Conservation (phyloP, 2,329 filamentous ascomycete species). For the Lachnellula suecica region DNA sequence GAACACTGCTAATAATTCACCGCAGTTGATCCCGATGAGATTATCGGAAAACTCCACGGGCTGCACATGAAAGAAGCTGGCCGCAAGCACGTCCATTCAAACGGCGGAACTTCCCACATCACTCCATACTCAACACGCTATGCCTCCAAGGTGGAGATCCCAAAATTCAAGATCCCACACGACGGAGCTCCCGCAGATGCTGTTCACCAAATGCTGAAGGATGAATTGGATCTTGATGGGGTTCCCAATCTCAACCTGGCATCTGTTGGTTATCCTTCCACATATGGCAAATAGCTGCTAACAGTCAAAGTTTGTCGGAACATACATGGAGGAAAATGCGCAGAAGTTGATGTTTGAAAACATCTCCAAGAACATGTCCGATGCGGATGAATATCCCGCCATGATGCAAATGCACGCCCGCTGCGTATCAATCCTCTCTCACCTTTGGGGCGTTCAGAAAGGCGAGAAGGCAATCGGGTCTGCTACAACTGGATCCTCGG, state of each 20-base stretch:
- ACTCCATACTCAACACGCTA: conserved; percentile 60
- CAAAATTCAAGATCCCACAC: conserved; percentile 58
- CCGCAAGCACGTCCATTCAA: conserved; percentile 35
- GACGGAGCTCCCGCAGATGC: conserved; percentile 60
- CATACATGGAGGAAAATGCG: conserved; percentile 69
- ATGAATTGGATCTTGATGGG: conserved; percentile 64
- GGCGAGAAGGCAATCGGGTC: conserved; percentile 65
- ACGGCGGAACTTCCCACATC: conserved; percentile 47
- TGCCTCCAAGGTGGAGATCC: conserved; percentile 51
- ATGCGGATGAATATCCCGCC: conserved; percentile 65
- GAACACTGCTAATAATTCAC: conserved; percentile 1
- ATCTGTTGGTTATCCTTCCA: conserved; percentile 35
- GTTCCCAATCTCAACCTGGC: conserved; percentile 68
- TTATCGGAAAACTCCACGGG: conserved; percentile 52
- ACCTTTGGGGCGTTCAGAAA: conserved; percentile 63
- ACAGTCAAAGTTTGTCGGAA: conserved; percentile 45
- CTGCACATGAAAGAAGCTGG: conserved; percentile 38
- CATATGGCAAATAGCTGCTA: not conserved
- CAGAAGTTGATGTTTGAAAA: conserved; percentile 66
- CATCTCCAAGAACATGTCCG: conserved; percentile 69
- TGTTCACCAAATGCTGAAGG: conserved; percentile 63
- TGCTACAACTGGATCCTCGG: conserved; percentile 69
- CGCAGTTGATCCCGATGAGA: conserved; percentile 54
- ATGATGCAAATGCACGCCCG: conserved; percentile 62
- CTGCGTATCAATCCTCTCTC: conserved; percentile 66